Evolutionary conservation across 495 filamentous ascomycete species (phyloP).

Genomic region (Annulohypoxylon maeteangense): DNA sequence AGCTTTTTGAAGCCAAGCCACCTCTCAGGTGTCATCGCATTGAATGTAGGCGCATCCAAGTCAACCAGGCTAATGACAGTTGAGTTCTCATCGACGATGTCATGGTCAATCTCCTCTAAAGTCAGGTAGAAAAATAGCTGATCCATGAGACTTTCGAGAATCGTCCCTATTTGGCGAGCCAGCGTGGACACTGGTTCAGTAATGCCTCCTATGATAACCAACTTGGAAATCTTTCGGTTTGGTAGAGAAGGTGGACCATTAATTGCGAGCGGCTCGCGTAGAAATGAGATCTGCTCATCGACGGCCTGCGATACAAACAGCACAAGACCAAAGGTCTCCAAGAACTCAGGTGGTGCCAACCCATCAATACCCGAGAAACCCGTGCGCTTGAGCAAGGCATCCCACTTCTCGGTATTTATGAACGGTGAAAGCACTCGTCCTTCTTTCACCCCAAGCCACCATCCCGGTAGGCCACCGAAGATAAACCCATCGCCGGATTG

Average conservation of each 20-base stretch:
- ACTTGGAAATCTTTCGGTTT: not conserved
- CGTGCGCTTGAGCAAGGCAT: conserved; percentile 42
- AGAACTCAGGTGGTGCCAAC: not conserved
- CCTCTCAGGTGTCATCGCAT: not conserved
- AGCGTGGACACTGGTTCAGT: not conserved
- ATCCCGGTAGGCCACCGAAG: conserved; percentile 28
- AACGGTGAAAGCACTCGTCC: conserved; percentile 49
- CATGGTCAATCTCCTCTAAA: not conserved
- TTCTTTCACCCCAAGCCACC: conserved; percentile 60
- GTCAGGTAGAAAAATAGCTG: not conserved
- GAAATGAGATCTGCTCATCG: not conserved
- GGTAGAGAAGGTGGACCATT: not conserved
- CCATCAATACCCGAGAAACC: not conserved
- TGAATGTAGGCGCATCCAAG: not conserved
- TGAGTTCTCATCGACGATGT: not conserved
- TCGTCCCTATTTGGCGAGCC: not conserved
- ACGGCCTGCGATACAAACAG: not conserved
- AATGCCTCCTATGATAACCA: not conserved
- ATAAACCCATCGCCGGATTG: not conserved
- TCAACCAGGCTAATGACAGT: not conserved
- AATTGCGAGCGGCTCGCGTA: not conserved
- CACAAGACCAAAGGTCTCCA: not conserved
- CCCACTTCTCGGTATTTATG: conserved; percentile 51
- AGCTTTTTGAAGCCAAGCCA: conserved; percentile 16
- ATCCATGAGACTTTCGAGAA: not conserved